Conservation (phyloP, 805 yeast genomes). For the Trichomonascus vanleenenianus region DNA sequence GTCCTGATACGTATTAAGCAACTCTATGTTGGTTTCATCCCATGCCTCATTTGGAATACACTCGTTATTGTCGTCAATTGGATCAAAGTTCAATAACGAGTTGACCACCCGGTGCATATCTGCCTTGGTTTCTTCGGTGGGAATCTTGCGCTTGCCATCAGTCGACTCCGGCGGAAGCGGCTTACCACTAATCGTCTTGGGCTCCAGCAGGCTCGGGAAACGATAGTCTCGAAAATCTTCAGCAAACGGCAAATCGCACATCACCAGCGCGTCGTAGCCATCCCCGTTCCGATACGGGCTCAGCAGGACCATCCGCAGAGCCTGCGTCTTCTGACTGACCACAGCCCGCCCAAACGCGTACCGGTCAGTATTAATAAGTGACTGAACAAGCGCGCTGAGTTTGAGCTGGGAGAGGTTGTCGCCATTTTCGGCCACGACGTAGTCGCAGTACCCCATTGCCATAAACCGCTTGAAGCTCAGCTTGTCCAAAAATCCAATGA, state of each 20-base stretch:
- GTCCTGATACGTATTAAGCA: constrained; percentile 22
- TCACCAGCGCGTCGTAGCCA: constrained; percentile 30
- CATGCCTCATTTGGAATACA: constrained; percentile 23
- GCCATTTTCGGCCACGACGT: constrained; percentile 40
- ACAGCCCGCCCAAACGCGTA: constrained; percentile 35
- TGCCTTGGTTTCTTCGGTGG: constrained; percentile 32
- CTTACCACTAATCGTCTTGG: constrained; percentile 31
- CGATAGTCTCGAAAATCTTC: constrained; percentile 54
- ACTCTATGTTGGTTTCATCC: constrained; percentile 19
- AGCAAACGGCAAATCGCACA: constrained; percentile 57
- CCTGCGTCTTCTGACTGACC: constrained; percentile 21
- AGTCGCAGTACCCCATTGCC: constrained; percentile 45
- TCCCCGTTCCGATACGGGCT: constrained; percentile 38
- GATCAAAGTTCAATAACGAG: constrained; percentile 1
- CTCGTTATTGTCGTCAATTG: constrained; percentile 41
- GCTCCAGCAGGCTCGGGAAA: constrained; percentile 43
- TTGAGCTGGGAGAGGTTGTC: constrained; percentile 33
- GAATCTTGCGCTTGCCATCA: constrained; percentile 22
- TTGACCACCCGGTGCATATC: too few relatives aligned
- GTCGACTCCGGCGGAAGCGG: constrained; percentile 20
- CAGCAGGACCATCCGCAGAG: constrained; percentile 40
- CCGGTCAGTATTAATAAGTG: constrained; percentile 40
- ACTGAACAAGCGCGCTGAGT: constrained; percentile 43
- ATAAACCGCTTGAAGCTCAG: constrained; percentile 47
- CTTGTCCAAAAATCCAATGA: constrained; percentile 51